Percentiles rank a stretch among this genome's conserved stretches.
phyloP scores from a whole-genome alignment of 1,139 yeast species.

The Protomyces arabidopsidicola region DNA sequence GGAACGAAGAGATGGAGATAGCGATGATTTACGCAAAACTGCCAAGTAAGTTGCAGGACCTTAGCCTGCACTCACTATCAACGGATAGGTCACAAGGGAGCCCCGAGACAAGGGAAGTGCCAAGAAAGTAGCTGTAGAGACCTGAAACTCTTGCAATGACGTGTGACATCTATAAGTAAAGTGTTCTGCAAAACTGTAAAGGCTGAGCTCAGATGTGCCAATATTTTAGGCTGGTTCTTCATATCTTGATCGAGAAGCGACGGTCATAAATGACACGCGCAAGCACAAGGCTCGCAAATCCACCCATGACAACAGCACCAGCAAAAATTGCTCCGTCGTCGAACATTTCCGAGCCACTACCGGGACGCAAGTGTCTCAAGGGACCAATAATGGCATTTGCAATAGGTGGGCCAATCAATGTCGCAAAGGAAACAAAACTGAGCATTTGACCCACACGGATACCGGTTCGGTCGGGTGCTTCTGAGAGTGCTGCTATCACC shows the following conservation, averaged over 20 bases:
- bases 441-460: slow-evolving; percentile 59
- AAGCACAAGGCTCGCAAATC: background rate
- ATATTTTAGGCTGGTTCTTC: no score
- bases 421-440: slow-evolving; percentile 46
- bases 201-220: no score
- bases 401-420: slow-evolving; percentile 52
- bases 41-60: no score
- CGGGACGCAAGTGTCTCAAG: background rate
- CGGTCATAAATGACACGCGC: background rate
- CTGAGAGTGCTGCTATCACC: slow-evolving; percentile 50
- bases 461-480: slow-evolving; percentile 47
- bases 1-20: no score
- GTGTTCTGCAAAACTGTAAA: no score
- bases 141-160: no score
- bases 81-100: no score
- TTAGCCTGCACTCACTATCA: no score
- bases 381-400: slow-evolving; percentile 46
- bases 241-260: background rate
- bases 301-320: background rate
- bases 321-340: background rate
- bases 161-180: no score
- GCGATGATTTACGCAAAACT: no score
- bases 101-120: no score
- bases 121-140: no score
- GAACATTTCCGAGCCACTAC: background rate